Conservation (phyloP, 148 eudicot species). For the Talinum fruticosum region DNA sequence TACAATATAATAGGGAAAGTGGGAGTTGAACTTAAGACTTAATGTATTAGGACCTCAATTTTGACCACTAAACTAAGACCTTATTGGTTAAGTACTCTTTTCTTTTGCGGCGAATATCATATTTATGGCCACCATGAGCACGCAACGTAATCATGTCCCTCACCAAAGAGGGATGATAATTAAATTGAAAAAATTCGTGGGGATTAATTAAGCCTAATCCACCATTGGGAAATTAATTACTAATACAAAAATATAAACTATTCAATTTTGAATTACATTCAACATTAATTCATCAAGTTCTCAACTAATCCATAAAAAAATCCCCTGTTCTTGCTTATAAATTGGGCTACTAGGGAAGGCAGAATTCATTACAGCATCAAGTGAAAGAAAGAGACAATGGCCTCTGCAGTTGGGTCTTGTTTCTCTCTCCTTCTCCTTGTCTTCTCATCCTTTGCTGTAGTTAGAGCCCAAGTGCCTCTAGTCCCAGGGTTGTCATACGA, state of each 20-base stretch:
- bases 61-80: too few species aligned
- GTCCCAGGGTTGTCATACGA: constrained; percentile 37
- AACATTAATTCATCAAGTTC: background rate
- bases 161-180: background rate
- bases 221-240: background rate
- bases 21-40: too few species aligned
- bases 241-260: too few species aligned
- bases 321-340: constrained; percentile 3
- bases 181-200: background rate
- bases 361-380: too few species aligned
- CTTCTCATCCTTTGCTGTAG: constrained; percentile 10
- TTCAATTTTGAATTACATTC: background rate
- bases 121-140: background rate
- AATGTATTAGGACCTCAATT: too few species aligned
- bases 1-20: too few species aligned
- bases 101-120: background rate
- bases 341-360: too few species aligned
- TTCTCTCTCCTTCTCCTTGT: background rate
- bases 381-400: too few species aligned
- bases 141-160: background rate
- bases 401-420: background rate
- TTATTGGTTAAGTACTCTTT: too few species aligned
- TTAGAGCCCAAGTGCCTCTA: constrained; percentile 13
- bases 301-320: constrained; percentile 17
- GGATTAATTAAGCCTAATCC: background rate